Conservation (phyloP, 2,329 filamentous ascomycete genomes). For the Xylariomycetidae sp. region DNA sequence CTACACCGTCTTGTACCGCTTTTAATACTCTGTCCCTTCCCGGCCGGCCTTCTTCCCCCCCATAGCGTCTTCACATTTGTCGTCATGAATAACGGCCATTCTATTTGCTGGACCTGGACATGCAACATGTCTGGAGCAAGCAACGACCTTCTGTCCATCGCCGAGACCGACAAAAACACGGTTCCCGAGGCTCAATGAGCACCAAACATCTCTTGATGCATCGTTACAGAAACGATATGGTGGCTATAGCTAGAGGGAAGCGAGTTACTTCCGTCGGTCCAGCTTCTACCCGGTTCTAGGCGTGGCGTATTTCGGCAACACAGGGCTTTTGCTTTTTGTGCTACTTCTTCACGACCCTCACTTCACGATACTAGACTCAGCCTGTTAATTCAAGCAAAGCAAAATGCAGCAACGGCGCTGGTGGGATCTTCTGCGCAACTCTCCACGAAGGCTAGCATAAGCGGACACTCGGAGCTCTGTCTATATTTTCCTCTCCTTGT, state of each 20-base stretch:
- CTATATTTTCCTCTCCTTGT: constrained; percentile 11
- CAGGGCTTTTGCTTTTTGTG: constrained; percentile 16
- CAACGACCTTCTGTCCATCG: no score
- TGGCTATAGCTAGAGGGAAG: no score
- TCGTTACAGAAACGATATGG: no score
- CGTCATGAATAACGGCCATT: constrained; percentile 6
- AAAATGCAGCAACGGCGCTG: constrained; percentile 28
- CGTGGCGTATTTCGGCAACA: constrained; percentile 21
- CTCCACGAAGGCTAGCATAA: constrained; percentile 26
- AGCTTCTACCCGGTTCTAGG: constrained; percentile 14
- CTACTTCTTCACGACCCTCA: constrained; percentile 29
- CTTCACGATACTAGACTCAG: constrained; percentile 28
- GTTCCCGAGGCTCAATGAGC: no score
- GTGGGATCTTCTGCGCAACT: constrained; percentile 21
- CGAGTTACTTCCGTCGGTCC: no score
- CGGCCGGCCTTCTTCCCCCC: constrained; percentile 12
- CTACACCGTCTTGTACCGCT: constrained; percentile 18
- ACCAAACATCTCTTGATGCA: no score
- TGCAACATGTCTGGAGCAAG: no score
- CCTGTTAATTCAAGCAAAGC: constrained; percentile 28
- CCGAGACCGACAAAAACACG: no score
- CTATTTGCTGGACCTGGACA: neutral
- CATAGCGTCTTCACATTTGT: constrained; percentile 13
- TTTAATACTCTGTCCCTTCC: constrained; percentile 23
- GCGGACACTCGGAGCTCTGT: constrained; percentile 17